Evolutionary conservation across 768 basidiomycete genomes (phyloP).

Genomic region (Leccinum disarticulatum): DNA sequence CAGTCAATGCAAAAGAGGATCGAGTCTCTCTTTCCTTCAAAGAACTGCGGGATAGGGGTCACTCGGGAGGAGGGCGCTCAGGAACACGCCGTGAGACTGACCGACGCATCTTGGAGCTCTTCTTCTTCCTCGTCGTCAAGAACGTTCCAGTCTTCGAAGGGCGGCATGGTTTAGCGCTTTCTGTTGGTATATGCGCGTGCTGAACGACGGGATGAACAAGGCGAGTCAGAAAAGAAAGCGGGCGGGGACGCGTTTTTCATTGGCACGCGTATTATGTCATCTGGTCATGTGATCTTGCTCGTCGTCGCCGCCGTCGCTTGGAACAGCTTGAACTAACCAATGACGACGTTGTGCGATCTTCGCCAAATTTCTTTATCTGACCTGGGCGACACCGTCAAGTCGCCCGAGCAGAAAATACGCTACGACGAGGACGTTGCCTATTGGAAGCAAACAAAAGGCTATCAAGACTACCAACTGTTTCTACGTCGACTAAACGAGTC

Average conservation of each 20-base stretch:
- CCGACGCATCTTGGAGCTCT: conserved; percentile 71
- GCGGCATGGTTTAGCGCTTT: conserved; percentile 44
- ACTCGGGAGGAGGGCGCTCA: background rate
- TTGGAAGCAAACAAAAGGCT: conserved; percentile 76
- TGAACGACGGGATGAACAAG: background rate
- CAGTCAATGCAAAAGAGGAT: conserved; percentile 97
- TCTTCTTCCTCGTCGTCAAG: conserved; percentile 82
- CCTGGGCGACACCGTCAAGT: conserved; percentile 10
- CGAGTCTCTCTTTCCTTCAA: conserved; percentile 78
- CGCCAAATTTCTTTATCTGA: conserved; percentile 32
- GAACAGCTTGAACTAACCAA: background rate
- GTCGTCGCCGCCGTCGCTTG: no score
- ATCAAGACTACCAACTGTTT: conserved; percentile 72
- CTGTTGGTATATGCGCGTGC: background rate
- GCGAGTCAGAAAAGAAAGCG: conserved; percentile 4
- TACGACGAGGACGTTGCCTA: conserved; percentile 67
- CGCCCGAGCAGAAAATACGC: conserved; percentile 58
- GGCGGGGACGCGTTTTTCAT: background rate
- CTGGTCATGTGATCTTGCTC: conserved; percentile 15
- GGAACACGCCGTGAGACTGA: conserved; percentile 30
- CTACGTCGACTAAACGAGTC: conserved; percentile 74
- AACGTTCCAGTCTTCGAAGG: conserved; percentile 80
- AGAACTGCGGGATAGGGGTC: conserved; percentile 43
- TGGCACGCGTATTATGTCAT: conserved; percentile 29
- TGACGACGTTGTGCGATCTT: conserved; percentile 28